Base-by-base conservation (phyloP, 1,139 yeast genomes). In the Lodderomyces margitis region DNA sequence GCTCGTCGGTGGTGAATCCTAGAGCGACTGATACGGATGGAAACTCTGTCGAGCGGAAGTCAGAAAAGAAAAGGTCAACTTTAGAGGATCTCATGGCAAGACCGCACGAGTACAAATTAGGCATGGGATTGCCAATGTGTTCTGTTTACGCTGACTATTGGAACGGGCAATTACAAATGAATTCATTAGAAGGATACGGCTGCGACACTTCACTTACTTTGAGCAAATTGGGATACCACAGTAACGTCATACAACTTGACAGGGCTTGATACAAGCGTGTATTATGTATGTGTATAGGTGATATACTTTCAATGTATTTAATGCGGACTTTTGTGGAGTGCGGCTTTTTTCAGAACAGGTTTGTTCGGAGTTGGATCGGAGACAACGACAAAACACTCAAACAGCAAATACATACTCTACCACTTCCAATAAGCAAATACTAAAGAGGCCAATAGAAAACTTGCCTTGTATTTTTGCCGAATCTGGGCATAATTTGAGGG, bases 121-220 rank as follows among this genome's bases (percentile, higher is more conserved):
- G 97, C 0, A 75, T 91, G 51, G 96, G 97, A 0, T 69, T 91
- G 45, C 97, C 98, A 0, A 80, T 91, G 83, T 84, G 95, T 54
- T 81, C 86, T 50, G 87, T 91, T 0, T 91, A 91, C 57, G 91
- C 96, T 0, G 97, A 91, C 53, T 91, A 91, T 61, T 91, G 98
- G 98, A 92, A 89, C 54, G 97, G 98, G 4, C 84, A 83, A 40
- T 64, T 91, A 40, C 83, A 80, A 51, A 78, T 91, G 74, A 85
- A 84, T 54, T 83, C 95, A 1, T 66, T 91, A 38, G 92, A 87
- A 49, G 97, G 96, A 2, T 87, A 84, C 53, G 98, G 98, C 3
- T 80, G 94, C 38, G 98, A 91, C 58, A 89, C 94, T 0, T 83
- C 84, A 47, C 65, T 92, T 55, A 79, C 84, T 20, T 68, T 91